These are phyloP conservation scores for Talaromyces islandicus DNA, from an alignment of 2,329 filamentous ascomycete genomes.

Conservation along the genomic window DNA sequence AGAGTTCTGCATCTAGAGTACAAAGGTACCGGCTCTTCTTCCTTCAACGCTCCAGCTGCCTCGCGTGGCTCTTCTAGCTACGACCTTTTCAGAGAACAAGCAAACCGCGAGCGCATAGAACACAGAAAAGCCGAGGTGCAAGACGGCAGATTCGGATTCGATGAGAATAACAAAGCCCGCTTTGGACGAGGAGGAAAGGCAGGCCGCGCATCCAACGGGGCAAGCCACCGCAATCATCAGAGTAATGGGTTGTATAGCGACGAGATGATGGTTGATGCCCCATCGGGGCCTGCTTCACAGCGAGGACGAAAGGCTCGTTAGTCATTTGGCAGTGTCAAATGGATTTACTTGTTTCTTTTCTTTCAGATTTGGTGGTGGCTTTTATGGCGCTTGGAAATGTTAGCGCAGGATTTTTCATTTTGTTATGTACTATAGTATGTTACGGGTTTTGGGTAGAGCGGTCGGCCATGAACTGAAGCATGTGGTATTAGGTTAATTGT, in stretches of 20 bases:
- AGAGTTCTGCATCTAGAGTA: conserved; percentile 53
- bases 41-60: conserved; percentile 11
- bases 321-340: background rate
- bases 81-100: conserved; percentile 32
- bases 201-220: background rate
- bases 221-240: conserved; percentile 7
- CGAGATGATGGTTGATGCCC: conserved; percentile 35
- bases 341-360: background rate
- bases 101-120: conserved; percentile 32
- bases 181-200: conserved; percentile 3
- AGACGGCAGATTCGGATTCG: conserved; percentile 31
- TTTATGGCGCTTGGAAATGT: background rate
- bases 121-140: conserved; percentile 25
- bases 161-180: conserved; percentile 14
- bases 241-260: conserved; percentile 31
- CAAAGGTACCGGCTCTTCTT: conserved; percentile 27
- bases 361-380: background rate
- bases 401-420: background rate
- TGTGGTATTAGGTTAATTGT: background rate
- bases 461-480: background rate
- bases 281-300: conserved; percentile 11
- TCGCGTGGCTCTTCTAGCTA: conserved; percentile 20
- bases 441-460: background rate
- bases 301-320: conserved; percentile 6
- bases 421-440: background rate